Percentiles rank a stretch among this genome's conserved stretches.
Evolutionary conservation across 2,329 filamentous ascomycete species (phyloP).

Genomic region (Epichloe brachyelytri): DNA sequence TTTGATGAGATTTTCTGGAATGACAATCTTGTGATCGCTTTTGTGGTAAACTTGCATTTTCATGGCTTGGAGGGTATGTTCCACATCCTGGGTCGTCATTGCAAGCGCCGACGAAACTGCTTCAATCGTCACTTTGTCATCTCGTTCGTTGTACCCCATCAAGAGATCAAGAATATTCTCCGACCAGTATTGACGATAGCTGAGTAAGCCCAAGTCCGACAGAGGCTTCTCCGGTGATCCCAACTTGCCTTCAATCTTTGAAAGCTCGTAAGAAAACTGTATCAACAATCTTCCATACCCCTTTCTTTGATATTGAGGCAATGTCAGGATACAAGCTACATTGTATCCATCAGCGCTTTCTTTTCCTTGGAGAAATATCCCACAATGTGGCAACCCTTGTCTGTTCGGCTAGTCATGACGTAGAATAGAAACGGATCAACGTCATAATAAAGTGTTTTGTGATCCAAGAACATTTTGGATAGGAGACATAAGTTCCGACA

Average conservation of each 20-base stretch:
- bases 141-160: conserved; percentile 54
- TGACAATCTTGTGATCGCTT: conserved; percentile 89
- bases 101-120: conserved; percentile 65
- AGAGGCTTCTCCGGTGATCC: conserved; percentile 95
- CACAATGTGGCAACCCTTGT: conserved; percentile 87
- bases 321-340: conserved; percentile 89
- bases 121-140: conserved; percentile 71
- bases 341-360: conserved; percentile 96
- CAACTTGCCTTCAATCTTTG: conserved; percentile 86
- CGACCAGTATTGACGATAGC: conserved; percentile 96
- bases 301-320: conserved; percentile 92
- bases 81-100: conserved; percentile 96
- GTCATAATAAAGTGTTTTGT: conserved; percentile 98
- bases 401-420: conserved; percentile 84
- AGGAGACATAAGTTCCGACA: conserved; percentile 91
- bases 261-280: conserved; percentile 94
- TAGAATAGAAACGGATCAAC: conserved; percentile 99
- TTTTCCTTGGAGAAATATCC: conserved; percentile 98
- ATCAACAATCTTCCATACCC: conserved; percentile 89
- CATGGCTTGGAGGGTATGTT: conserved; percentile 85
- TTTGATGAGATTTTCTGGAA: conserved; percentile 72
- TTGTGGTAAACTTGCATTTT: conserved; percentile 95
- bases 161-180: conserved; percentile 85
- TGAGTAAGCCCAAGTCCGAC: conserved; percentile 81
- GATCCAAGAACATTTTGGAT: conserved; percentile 92